Evolutionary conservation across 768 basidiomycete genomes (phyloP), one percentile per base, ranked within the genome.

Genomic region (Xerocomellus chrysenteron): DNA sequence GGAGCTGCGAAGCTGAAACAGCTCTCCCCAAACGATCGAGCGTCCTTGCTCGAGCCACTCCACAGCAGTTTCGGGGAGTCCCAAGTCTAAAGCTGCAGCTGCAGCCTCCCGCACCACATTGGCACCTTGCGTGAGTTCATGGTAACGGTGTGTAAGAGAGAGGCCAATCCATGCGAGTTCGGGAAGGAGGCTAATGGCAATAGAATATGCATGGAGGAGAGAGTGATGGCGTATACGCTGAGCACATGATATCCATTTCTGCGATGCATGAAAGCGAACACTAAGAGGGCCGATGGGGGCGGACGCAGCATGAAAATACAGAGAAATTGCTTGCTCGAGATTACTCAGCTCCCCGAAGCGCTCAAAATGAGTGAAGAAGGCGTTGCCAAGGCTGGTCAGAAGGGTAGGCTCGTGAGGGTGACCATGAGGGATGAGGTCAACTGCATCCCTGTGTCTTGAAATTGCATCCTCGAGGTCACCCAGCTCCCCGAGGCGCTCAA

Each of bases 31-130:
- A 7, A 62, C 51, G 19, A 62, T 52, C 26, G 64, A 62, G 1
- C 61, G 58, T 17, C 58, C 52, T 28, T 62, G 61, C 28, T 62
- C 61, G 16, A 62, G 61, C 61, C 61, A 62, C 32, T 62, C 61
- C 14, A 60, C 55, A 3, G 61, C 61, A 0, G 37, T 45, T 35
- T 55, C 35, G 1, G 44, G 51, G 17, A 26, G 16, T 19, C 56
- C 56, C 14, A 21, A 50, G 21, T 54, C 56, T 47, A 66, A 48
- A 17, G 68, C 62, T 14, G 56, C 56, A 3, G 67, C 64, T 0
- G 67, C 67, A 2, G 64, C 67, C 6, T 63, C 64, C n/a, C 65
- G 54, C 2, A 59, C 67, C 8, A 68, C 37, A 51, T 44, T 55
- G 19, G 51, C 57, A 14, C 52, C 40, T 52, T 4, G 39, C 7